A percentile compares a stretch with the other conserved stretches of the same genome.
phyloP scores from a whole-genome alignment of 805 yeast species.

The Ogataea haglerorum region DNA sequence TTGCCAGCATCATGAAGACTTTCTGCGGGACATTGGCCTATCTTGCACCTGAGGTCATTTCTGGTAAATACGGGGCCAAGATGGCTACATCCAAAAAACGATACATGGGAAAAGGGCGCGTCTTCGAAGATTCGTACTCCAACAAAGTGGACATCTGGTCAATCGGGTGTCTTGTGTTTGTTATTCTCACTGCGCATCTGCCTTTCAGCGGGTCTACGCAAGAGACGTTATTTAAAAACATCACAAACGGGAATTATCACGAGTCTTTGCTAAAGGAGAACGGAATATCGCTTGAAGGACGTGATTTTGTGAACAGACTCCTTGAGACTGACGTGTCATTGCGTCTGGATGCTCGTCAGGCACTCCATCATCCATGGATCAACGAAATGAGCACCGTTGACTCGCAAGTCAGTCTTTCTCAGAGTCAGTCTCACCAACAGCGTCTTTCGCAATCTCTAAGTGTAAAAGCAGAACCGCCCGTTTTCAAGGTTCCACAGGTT shows the following conservation, averaged over 20 bases:
- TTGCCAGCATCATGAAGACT: conserved; percentile 85
- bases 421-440: conserved; percentile 66
- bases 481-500: conserved; percentile 25
- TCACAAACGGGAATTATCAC: conserved; percentile 74
- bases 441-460: conserved; percentile 29
- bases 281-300: conserved; percentile 63
- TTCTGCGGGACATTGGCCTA: conserved; percentile 97
- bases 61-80: conserved; percentile 47
- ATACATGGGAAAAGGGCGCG: conserved; percentile 33
- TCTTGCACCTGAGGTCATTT: conserved; percentile 90
- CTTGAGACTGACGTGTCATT: conserved; percentile 72
- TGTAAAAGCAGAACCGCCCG: conserved; percentile 6
- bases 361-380: conserved; percentile 84
- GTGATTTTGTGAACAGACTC: conserved; percentile 66
- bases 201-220: conserved; percentile 95
- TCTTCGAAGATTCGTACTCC: conserved; percentile 53
- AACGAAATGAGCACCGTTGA: conserved; percentile 27
- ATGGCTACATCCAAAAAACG: conserved; percentile 25
- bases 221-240: conserved; percentile 74
- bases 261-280: conserved; percentile 63
- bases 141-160: conserved; percentile 97
- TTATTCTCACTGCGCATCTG: conserved; percentile 84
- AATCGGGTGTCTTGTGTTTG: conserved; percentile 90
- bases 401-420: conserved; percentile 56
- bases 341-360: conserved; percentile 72